Base-by-base conservation (phyloP, 1,284 basidiomycete genomes). In the Afroboletus lepidellus region DNA sequence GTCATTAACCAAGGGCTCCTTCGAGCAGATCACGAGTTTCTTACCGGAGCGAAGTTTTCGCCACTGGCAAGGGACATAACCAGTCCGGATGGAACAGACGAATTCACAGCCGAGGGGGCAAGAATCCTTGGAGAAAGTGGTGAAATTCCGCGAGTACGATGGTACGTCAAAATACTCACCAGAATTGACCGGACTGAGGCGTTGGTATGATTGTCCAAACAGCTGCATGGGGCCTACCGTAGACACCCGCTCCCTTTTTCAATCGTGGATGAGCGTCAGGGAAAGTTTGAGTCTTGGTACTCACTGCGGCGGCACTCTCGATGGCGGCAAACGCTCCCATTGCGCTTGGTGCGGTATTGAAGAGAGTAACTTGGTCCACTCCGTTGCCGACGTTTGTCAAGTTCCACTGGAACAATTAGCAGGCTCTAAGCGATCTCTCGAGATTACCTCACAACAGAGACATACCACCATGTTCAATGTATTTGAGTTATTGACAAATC, bases 391-490 rank as follows among this genome's bases (percentile, higher is more conserved):
- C 37, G 8, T 51, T 51, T 18, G 16, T 34, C 44, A 51, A 18
- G 37, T 48, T 51, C 50, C 50, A 51, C 50, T 51, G 15, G n/a
- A 8, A 32, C 25, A 16, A 18, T 33, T n/a, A 25, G 27, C 5
- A 5, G 27, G 13, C 25, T 32, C 6, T 5, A 11, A 20, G 38
- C 21, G 24, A 41, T 37, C 12, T 5, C n/a, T 13, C 11, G 15
- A 18, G 5, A 24, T 20, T 3, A 11, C 11, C 30, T n/a, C 27
- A 15, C 27, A 9, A 27, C 9, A n/a, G 9, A 11, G 18, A 41
- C 50, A 9, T 41, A 51, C 50, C 44, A 51, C 50, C 50, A 51
- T 51, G 37, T 51, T 48, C 15, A 29, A 18, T 8, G 44, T 23
- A 11, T 29, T 6, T 1, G 44, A 27, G 44, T 51, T 51, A 8